Conservation (phyloP, 495 filamentous ascomycete species). For the Ramalina intermedia region DNA sequence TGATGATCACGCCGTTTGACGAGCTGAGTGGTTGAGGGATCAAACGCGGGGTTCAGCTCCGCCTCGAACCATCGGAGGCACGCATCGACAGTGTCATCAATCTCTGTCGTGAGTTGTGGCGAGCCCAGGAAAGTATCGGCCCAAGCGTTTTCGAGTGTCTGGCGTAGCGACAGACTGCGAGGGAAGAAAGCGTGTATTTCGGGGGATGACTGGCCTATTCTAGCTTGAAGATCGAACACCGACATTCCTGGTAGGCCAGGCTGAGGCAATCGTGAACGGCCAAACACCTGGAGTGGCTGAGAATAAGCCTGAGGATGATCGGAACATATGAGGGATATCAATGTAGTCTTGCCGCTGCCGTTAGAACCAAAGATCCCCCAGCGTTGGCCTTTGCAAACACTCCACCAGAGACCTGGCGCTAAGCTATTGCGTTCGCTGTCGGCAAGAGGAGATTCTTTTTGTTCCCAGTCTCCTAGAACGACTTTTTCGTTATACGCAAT, state of each 20-base stretch:
- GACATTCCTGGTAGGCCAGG: slow-evolving; percentile 61
- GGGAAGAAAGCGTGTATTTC: slow-evolving; percentile 93
- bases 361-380: slow-evolving; percentile 91
- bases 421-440: neutral
- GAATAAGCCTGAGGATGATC: slow-evolving; percentile 94
- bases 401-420: slow-evolving; percentile 62
- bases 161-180: slow-evolving; percentile 54
- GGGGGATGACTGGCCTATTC: slow-evolving; percentile 83
- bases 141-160: slow-evolving; percentile 71
- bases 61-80: slow-evolving; percentile 57
- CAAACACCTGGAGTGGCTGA: slow-evolving; percentile 72
- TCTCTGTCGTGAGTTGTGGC: slow-evolving; percentile 43
- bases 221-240: slow-evolving; percentile 79
- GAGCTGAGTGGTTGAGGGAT: neutral
- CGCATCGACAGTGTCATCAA: slow-evolving; percentile 43
- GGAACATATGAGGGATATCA: slow-evolving; percentile 81
- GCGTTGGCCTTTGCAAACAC: slow-evolving; percentile 62
- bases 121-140: slow-evolving; percentile 68
- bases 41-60: slow-evolving; percentile 47
- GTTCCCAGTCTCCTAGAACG: slow-evolving; percentile 66
- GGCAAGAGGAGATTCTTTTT: slow-evolving; percentile 31
- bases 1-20: neutral
- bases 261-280: slow-evolving; percentile 62
- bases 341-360: slow-evolving; percentile 81
- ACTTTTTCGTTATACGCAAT: slow-evolving; percentile 67